Evolutionary conservation across 2,329 filamentous ascomycete genomes (phyloP), one percentile per base, ranked within the genome.

Genomic region (Chaetomiaceae sp.): DNA sequence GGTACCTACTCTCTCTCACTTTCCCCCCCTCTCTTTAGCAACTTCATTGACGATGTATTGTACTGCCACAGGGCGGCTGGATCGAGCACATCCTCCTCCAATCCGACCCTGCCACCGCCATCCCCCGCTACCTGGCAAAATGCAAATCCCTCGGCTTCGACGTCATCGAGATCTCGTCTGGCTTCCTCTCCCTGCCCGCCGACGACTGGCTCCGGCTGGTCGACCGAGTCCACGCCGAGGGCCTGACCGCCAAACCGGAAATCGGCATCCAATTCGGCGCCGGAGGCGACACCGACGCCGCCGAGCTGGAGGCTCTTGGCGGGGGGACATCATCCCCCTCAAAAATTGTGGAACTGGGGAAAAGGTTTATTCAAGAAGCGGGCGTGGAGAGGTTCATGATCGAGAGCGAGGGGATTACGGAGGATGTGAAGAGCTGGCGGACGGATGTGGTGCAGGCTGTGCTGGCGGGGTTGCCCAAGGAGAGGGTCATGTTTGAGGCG

Each of bases 381-480:
- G 78, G 78, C 0, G 77, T 82, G 3, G 77, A 81, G 63, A 68
- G 77, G 8, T 69, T 81, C 60, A 82, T 82, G 78, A 78, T 81
- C 51, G 77, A 82, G 61, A 80, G 76, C n/a, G 78, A 81, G 65
- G 78, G 78, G 0, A 81, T 82, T 58, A 81, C 78, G 0, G 78
- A 81, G 67, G 81, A 81, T 48, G 77, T 81, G 6, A 68, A 66
- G 47, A 69, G 65, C 8, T 81, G 79, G 79, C 68, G 76, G 52
- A 81, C 76, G 3, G 78, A 81, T 59, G 77, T 81, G 3, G 77
- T 81, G 15, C 76, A 77, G 37, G 64, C 65, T 25, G 78, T 81
- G 39, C 67, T 81, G 65, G 72, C 73, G 48, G 76, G 80, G 44
- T 53, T 81, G 19, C 76, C 77, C 0, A 56, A 67, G 11, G 77